Evolutionary conservation across 1,284 basidiomycete species (phyloP), one percentile per base, ranked within the genome.

Genomic region (Ustilago shanxiensis): DNA sequence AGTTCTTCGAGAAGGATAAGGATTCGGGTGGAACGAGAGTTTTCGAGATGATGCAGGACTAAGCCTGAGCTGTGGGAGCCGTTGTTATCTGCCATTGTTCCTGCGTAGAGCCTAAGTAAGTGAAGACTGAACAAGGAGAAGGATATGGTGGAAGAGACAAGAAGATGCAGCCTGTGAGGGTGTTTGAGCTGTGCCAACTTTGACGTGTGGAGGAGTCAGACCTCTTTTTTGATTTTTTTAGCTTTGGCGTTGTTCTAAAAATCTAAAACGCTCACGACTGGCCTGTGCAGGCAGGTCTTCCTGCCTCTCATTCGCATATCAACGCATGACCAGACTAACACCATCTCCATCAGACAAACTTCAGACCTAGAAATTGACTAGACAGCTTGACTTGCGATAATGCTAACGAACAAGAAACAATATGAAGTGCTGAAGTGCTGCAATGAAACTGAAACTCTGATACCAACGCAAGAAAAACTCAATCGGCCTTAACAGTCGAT

Each of bases 401-500:
- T 41, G 53, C 53, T 37, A 54, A 26, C 13, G 20, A 54, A 41
- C 33, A 54, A 22, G 47, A 49, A 47, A 10, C 44, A 18, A 22
- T n/a, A 39, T n/a, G n/a, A n/a, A n/a, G n/a, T n/a, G n/a, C n/a
- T n/a, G n/a, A n/a, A n/a, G n/a, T n/a, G n/a, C n/a, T n/a, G n/a
- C n/a, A n/a, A n/a, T n/a, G n/a, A n/a, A n/a, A n/a, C n/a, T n/a
- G n/a, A n/a, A n/a, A n/a, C n/a, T n/a, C n/a, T n/a, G n/a, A n/a
- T n/a, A n/a, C n/a, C n/a, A n/a, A n/a, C n/a, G 41, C 10, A 16
- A 44, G n/a, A 18, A 54, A 26, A 26, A 1, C 9, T 64, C 20
- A 76, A 41, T 76, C 73, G 8, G 73, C 68, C 41, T 76, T 76
- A 57, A 76, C 73, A 11, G 68, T 72, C 41, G 68, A 67, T 8